Conservation (phyloP, 2,329 filamentous ascomycete genomes). For the Fusarium pseudocircinatum region DNA sequence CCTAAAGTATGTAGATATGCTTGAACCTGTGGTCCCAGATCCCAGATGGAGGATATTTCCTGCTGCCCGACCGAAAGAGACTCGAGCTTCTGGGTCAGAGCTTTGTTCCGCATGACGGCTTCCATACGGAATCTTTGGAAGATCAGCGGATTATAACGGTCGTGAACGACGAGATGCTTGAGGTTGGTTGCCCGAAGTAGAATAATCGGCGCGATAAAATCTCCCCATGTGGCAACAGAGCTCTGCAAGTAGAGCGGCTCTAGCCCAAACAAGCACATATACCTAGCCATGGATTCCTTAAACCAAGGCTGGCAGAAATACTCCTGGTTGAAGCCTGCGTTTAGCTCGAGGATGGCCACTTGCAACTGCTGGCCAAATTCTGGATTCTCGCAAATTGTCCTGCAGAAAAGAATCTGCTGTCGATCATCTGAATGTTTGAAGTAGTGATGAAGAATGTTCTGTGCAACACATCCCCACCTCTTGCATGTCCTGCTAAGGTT, state of each 20-base stretch:
- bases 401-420: neutral
- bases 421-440: neutral
- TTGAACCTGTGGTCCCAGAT: neutral
- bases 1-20: neutral
- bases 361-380: neutral
- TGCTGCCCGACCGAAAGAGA: neutral
- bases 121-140: neutral
- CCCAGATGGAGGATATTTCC: neutral
- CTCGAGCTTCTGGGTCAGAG: neutral
- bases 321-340: too few relatives aligned
- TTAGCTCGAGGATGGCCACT: neutral
- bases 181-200: neutral
- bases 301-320: neutral
- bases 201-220: neutral
- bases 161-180: neutral
- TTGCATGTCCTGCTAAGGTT: neutral
- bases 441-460: constrained; percentile 12
- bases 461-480: neutral
- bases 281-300: neutral
- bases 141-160: neutral
- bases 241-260: neutral
- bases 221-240: neutral
- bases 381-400: neutral
- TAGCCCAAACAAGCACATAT: neutral
- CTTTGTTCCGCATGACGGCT: neutral